Evolutionary conservation across 306 rosid genomes (phyloP).

Genomic region (Hippophae tibetana): DNA sequence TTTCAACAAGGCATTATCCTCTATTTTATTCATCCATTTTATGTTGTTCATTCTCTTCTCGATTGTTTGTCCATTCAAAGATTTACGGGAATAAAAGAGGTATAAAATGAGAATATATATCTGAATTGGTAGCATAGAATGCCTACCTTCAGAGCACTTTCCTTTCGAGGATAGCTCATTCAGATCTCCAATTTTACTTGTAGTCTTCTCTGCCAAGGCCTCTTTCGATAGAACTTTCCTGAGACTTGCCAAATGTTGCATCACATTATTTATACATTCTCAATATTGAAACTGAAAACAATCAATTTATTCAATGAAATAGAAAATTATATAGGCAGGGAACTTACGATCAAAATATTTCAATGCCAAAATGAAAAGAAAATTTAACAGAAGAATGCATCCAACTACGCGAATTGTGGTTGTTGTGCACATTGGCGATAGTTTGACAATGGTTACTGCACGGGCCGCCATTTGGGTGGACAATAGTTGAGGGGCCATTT

Average conservation of each 20-base stretch:
- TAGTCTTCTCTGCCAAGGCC: conserved; percentile 42
- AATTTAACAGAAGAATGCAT: conserved; percentile 47
- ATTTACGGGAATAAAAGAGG: no score
- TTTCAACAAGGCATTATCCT: no score
- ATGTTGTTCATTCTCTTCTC: no score
- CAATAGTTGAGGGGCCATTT: no score
- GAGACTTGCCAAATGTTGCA: conserved; percentile 58
- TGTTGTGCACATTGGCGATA: no score
- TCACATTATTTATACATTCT: conserved; percentile 1
- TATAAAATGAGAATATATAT: no score
- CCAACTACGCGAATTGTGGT: conserved; percentile 15
- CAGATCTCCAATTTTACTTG: conserved; percentile 23
- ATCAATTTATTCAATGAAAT: neutral
- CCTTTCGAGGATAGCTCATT: conserved; percentile 34
- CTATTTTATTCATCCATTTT: no score
- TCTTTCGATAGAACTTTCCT: conserved; percentile 50
- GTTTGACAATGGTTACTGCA: no score
- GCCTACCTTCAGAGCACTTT: conserved; percentile 28
- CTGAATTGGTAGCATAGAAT: neutral
- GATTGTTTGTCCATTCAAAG: no score
- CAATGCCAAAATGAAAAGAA: conserved; percentile 57
- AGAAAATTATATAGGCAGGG: neutral
- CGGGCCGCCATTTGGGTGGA: no score
- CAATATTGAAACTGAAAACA: conserved; percentile 2
- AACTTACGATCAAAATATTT: conserved; percentile 41